Evolutionary conservation across 2,329 filamentous ascomycete species (phyloP), one percentile per base, ranked within the genome.

Genomic region (Pseudocercospora crystallina): DNA sequence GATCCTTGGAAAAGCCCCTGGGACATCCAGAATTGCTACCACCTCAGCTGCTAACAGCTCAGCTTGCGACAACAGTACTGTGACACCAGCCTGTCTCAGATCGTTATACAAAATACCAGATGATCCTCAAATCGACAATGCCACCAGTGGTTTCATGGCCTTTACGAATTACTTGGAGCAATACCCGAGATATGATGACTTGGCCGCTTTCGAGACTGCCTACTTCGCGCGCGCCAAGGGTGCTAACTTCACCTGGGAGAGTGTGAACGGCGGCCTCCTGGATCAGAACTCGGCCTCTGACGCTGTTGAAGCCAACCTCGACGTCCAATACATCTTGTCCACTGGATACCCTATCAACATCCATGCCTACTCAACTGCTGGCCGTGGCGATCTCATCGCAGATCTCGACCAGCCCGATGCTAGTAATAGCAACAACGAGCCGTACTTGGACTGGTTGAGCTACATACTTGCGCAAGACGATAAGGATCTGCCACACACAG

Each of bases 391-490:
- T 5, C 76, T 76, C 53, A 65, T 74, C 10, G 74, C 80, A 0
- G 76, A 81, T 36, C 61, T 72, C 9, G 72, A 58, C 61, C 67
- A 68, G 54, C 61, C 73, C 33, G 3, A 69, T 44, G 17, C 31
- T 33, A 26, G 35, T 3, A 76, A 80, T 61, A 73, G 71, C 60
- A 66, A 66, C 54, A 88, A 87, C 65, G 85, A 89, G 69, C 83
- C 84, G 0, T 87, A 85, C 65, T 72, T 86, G 2, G 77, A 77
- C 14, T 85, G 79, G 71, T 72, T 85, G 5, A 75, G 78, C 43
- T 80, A 80, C 67, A 62, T 86, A 2, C 74, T 83, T 2, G 67
- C 69, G 2, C 76, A 84, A n/a, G 67, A 74, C 1, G 76, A 78
- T 46, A 59, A 67, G 0, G 67, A 80, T 14, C 73, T 87, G 1